Percentiles rank a stretch among this genome's conserved stretches.
Conservation (phyloP, 441 rosid species). For the Erodium moschatum region DNA sequence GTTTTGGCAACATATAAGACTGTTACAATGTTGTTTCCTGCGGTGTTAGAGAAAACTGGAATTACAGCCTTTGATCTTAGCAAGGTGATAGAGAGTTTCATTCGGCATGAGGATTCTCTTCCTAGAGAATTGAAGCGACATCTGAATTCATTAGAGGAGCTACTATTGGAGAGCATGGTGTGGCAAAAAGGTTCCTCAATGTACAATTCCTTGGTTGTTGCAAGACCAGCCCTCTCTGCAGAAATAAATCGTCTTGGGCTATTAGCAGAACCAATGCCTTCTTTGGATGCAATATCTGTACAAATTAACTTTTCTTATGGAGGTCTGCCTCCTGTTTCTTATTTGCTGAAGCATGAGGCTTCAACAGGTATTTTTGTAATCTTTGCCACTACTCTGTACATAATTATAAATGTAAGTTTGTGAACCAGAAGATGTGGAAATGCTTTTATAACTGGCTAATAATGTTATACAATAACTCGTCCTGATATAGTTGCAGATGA, state of each 20-base stretch:
- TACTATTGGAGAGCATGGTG: constrained; percentile 93
- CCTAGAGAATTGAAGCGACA: constrained; percentile 96
- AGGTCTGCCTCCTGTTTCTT: constrained; percentile 33
- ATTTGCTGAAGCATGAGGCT: constrained; percentile 52
- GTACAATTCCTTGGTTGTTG: constrained; percentile 88
- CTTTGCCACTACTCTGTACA: neutral
- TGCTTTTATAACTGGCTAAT: neutral
- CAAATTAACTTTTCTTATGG: constrained; percentile 58
- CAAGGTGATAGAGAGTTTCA: constrained; percentile 96
- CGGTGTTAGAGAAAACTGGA: constrained; percentile 92
- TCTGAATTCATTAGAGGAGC: constrained; percentile 89
- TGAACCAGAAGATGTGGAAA: neutral
- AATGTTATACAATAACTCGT: neutral
- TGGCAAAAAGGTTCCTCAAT: constrained; percentile 97
- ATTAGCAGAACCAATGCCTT: constrained; percentile 96
- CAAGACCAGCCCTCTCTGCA: constrained; percentile 58
- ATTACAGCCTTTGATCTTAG: constrained; percentile 97
- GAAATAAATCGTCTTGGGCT: constrained; percentile 72
- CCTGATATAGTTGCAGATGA: neutral
- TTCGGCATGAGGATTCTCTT: constrained; percentile 88
- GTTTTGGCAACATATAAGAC: constrained; percentile 92
- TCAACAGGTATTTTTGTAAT: constrained; percentile 36
- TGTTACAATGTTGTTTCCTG: constrained; percentile 87
- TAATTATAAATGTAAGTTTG: neutral
- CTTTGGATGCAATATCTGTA: constrained; percentile 80